Base-by-base conservation (phyloP, 2,329 filamentous ascomycete genomes). In the Colletotrichum caudatum region DNA sequence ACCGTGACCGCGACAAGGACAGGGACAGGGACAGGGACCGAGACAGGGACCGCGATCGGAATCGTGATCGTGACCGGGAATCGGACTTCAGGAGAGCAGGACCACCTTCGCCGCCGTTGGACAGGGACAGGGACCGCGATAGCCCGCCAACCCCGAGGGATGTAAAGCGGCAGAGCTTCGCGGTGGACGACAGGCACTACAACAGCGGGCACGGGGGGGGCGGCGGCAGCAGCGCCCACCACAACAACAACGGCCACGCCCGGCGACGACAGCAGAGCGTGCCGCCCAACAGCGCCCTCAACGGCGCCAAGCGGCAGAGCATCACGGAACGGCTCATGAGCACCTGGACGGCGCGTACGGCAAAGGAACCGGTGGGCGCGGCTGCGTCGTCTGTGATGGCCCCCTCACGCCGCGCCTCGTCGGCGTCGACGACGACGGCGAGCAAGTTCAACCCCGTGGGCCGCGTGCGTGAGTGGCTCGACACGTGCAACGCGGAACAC, bases 401-500 rank as follows among this genome's bases (percentile, higher is more conserved):
- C 39, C 62, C 72, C 37, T 70, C 67, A 44, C 73, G 72, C 48
- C 66, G 74, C 59, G 66, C 66, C 29, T 70, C 74, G 3, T 65
- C 71, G 29, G 60, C 73, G 53, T 74, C 77, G 62, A 77, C 73
- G n/a, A n/a, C n/a, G 54, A 65, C 33, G 69, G 58, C 51, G 51
- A 66, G 50, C 53, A 78, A 77, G 60, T 77, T 78, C 39, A 82
- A 79, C 12, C 83, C 82, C 23, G 75, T 83, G 46, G 77, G 76
- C 58, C 81, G 81, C 59, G 79, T 84, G 61, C 80, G 80, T 58
- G 80, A 83, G 54, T 85, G 83, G 83, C 79, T 85, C 44, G 82
- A 84, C 67, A 78, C 78, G 16, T 85, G 83, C 74, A 82, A 82
- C 66, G 76, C 77, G n/a, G 79, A 83, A 61, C 83, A 85, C 64